Base-by-base conservation (phyloP, 2,329 filamentous ascomycete genomes). In the Epichloe hybrida region DNA sequence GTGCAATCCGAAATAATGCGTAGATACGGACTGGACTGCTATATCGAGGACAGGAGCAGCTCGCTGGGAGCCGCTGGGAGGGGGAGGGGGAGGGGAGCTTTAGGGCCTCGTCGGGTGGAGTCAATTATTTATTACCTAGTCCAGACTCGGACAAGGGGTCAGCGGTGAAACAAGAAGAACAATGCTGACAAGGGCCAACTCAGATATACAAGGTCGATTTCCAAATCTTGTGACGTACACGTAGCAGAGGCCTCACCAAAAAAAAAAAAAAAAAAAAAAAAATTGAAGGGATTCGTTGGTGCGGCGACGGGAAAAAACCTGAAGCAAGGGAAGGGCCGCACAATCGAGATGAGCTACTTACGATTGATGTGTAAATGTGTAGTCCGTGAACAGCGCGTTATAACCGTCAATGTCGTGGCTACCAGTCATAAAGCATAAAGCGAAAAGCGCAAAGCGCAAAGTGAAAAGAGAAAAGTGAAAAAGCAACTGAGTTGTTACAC, bases 61-160 rank as follows among this genome's bases (percentile, higher is more conserved):
- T n/a, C n/a, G n/a, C n/a, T n/a, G n/a, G n/a, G n/a, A n/a, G n/a
- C n/a, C n/a, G n/a, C n/a, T n/a, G n/a, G n/a, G n/a, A n/a, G n/a
- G n/a, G n/a, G n/a, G 23, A 27, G 23, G 23, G 23, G 23, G 23
- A 27, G 12, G 7, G 12, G 44, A 37, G 15, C 6, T 44, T 46
- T 1, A 13, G 34, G n/a, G n/a, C 34, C 20, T 37, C 42, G 42
- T 40, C 5, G 39, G 38, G 48, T 49, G 39, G 48, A 43, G 48
- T 27, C 40, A 39, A 41, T 43, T 49, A 44, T 45, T 43, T 49
- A 44, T 45, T 45, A 49, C 27, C 39, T 49, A 23, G 21, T 34
- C n/a, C 42, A 35, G 27, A 27, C 31, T 45, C 34, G 38, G 15
- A 20, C 20, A 40, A 40, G 34, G 35, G 43, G 40, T 50, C 36